These are phyloP conservation scores for Vaccinium vitisidaea DNA, from an alignment of 148 eudicot species.

Conservation along the genomic window DNA sequence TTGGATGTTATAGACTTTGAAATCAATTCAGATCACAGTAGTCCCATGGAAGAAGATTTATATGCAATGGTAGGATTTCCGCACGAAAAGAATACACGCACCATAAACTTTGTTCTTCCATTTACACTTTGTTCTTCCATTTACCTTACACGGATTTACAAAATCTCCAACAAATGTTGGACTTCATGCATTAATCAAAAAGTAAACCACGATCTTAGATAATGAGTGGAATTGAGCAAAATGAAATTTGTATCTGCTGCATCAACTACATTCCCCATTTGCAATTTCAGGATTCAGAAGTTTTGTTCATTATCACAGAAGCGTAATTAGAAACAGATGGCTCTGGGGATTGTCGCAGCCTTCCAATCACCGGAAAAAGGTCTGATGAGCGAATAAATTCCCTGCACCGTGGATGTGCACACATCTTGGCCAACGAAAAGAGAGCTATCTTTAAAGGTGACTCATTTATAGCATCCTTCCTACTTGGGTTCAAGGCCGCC, in stretches of 20 bases:
- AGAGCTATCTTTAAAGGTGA: constrained; percentile 89
- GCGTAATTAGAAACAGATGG: constrained; percentile 71
- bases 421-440: constrained; percentile 91
- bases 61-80: neutral
- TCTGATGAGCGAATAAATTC: constrained; percentile 78
- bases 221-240: neutral
- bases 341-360: constrained; percentile 80
- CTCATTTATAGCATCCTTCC: constrained; percentile 68
- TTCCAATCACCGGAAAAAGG: constrained; percentile 54
- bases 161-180: constrained; percentile 7
- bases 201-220: neutral
- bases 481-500: constrained; percentile 79
- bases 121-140: neutral
- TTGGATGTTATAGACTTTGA: no score
- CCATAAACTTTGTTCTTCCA: neutral
- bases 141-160: neutral
- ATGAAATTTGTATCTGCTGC: neutral
- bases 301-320: constrained; percentile 43
- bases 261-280: neutral
- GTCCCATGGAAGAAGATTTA: neutral
- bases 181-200: neutral
- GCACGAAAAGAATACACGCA: neutral
- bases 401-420: constrained; percentile 69
- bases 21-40: no score
- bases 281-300: constrained; percentile 29